Base-by-base conservation (phyloP, 192 early-diverging fungal species). In the Coemansia reversa region DNA sequence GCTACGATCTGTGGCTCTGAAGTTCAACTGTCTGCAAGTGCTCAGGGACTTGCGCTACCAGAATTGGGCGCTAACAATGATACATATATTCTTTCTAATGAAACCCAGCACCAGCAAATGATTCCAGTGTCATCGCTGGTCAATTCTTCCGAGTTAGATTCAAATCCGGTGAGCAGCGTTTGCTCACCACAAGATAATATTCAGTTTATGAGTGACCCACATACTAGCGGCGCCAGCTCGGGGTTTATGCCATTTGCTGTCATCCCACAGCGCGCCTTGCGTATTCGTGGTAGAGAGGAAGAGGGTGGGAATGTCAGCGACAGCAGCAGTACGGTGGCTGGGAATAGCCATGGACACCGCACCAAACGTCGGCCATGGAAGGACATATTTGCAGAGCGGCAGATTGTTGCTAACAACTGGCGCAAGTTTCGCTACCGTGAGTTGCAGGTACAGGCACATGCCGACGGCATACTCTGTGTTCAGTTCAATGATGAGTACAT, bases 341-440 rank as follows among this genome's bases (percentile, higher is more conserved):
- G 66, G 45, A 49, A 53, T 56, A n/a, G 59, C 59, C 53, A 55
- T 20, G 29, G 33, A 24, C 19, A 22, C 54, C 55, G 28, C 19
- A 22, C 53, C 6, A 65, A 67, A 8, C 86, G 85, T 19, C 88
- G 93, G 6, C 89, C 90, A 2, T 99, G 95, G 95, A 99, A 99
- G 79, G 88, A 89, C 51, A 90, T 99, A 27, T 99, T 95, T 74
- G 88, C 93, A 6, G 95, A 97, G 69, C 89, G 97, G 14, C 81
- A 93, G 32, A 84, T 91, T 11, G 89, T 99, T 5, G 95, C 92
- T 67, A 89, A 94, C 25, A 96, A 97, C 81, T 99, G 97, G 97
- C 82, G 95, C 57, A 87, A 87, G 60, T 88, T 88, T 62, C 87
- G 87, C 54, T 96, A 87, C 72, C 72, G 70, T 12, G 66, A 84